Evolutionary conservation across 2,329 filamentous ascomycete genomes (phyloP), one percentile per base, ranked within the genome.

Genomic region (Colletotrichum eleusines): DNA sequence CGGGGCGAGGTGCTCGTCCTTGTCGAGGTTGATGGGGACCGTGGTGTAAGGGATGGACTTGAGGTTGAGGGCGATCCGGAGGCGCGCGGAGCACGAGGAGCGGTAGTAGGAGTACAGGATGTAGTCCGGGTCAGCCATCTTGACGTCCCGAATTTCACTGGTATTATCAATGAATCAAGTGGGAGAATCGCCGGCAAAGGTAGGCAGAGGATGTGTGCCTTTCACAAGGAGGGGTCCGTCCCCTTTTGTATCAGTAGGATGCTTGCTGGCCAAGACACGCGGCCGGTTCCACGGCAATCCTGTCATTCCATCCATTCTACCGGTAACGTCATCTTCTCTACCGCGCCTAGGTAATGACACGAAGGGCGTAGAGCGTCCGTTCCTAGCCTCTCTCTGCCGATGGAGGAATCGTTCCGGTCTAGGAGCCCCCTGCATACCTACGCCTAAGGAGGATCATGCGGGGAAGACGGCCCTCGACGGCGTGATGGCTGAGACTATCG

Each of bases 41-140:
- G 81, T 78, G 8, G 82, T 81, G 73, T 86, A 86, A 2, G 80
- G 73, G 63, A 91, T 83, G 28, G 76, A 76, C 74, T 91, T 91
- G 61, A 88, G 80, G 66, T 87, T 80, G 1, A 90, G 80, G 14
- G 88, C 87, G 70, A 91, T 90, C 55, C 88, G 88, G 6, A 91
- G 80, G 16, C 89, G 86, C 0, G 86, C 88, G 1, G 88, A 87
- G 80, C 88, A 91, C 20, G 88, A 90, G 58, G 89, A 91, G 72
- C 87, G 84, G 79, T 87, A 90, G 80, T 90, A 91, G 71, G 84
- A 86, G 80, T 91, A 85, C 12, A 91, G 84, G 1, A 78, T 81
- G 75, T 80, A 83, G 42, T 78, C 74, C 35, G 35, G 3, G 2
- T 57, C 53, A 1, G 42, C 33, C 68, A 70, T 70, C 7, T 62